These are phyloP conservation scores for Antitrichia curtipendula DNA, from an alignment of 225 moss, liverwort and hornwort species.

Conservation along the genomic window DNA sequence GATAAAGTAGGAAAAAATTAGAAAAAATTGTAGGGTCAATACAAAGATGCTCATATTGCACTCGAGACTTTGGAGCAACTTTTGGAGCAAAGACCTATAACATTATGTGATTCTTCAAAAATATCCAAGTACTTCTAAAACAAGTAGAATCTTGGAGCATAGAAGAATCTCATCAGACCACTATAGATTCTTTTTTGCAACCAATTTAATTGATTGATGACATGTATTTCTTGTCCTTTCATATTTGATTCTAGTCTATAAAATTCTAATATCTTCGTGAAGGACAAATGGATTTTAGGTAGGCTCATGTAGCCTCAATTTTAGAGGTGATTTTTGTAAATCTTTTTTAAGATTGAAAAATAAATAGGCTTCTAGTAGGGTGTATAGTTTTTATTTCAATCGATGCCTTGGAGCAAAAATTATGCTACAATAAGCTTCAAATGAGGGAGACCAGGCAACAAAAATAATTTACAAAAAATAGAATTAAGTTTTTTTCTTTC, in stretches of 20 bases:
- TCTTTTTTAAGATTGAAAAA: too few species aligned
- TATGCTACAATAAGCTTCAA: neutral
- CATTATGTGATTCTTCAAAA: neutral
- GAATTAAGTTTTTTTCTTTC: too few species aligned
- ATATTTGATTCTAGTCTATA: too few species aligned
- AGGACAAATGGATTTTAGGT: fast-evolving
- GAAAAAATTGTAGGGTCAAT: neutral
- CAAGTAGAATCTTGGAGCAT: fast-evolving
- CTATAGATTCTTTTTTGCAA: neutral
- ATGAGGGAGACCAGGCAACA: fast-evolving
- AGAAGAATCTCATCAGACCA: neutral
- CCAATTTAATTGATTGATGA: fast-evolving
- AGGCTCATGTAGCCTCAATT: fast-evolving
- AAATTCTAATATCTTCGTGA: fast-evolving
- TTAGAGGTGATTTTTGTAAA: too few species aligned
- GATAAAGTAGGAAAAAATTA: neutral
- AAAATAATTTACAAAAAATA: too few species aligned
- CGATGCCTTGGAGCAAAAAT: fast-evolving
- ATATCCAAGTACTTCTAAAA: neutral
- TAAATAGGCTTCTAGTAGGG: too few species aligned
- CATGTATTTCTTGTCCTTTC: neutral
- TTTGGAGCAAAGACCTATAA: neutral
- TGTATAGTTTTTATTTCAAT: neutral
- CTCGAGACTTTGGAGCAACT: neutral
- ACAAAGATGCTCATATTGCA: too few species aligned